Base-by-base conservation (phyloP, 495 filamentous ascomycete genomes). In the Podospora tetraspora region DNA sequence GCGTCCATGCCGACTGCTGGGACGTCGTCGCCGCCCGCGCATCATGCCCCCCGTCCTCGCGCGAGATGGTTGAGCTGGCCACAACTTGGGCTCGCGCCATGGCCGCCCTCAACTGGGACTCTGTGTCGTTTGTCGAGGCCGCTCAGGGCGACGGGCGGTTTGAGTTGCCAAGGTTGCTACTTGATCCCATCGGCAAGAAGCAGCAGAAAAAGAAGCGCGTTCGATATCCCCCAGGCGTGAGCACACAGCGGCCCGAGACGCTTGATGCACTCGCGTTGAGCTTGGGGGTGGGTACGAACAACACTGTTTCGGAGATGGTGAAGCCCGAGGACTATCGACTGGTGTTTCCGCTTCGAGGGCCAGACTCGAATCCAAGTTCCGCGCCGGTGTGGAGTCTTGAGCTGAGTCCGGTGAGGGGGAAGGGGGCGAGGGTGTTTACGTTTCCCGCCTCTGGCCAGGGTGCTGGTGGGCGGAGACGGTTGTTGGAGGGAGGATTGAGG, bases 1-100 rank as follows among this genome's bases (percentile, higher is more conserved):
- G 66, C 3, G 70, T 74, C 8, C 72, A 74, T 32, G 68, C 67
- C 19, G 70, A 71, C 63, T 74, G 72, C 61, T 74, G 72, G 72
- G 70, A 66, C 12, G 11, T 73, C 9, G 66, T 69, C 22, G 52
- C 64, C 19, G 59, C 60, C 61, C 69, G 61, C 62, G 43, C 62
- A 56, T 21, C 62, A 57, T 34, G 37, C 10, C 10, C 24, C 21
- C 32, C 32, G n/a, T 25, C 62, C 19, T 19, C 37, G 62, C 29
- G 62, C 64, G 27, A 67, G 27, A 59, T 65, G 9, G 19, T 23
- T 11, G 43, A 23, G 1, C 63, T 24, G 32, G 72, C 68, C 9
- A 65, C 67, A 3, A 61, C 57, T 3, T 71, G 65, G 67, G 66
- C 64, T 61, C 59, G 68, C 12, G 66, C 67, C 4, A 27, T 74